phyloP scores from a whole-genome alignment of 2,329 filamentous ascomycete species.

The Penicillium sclerotigenum region DNA sequence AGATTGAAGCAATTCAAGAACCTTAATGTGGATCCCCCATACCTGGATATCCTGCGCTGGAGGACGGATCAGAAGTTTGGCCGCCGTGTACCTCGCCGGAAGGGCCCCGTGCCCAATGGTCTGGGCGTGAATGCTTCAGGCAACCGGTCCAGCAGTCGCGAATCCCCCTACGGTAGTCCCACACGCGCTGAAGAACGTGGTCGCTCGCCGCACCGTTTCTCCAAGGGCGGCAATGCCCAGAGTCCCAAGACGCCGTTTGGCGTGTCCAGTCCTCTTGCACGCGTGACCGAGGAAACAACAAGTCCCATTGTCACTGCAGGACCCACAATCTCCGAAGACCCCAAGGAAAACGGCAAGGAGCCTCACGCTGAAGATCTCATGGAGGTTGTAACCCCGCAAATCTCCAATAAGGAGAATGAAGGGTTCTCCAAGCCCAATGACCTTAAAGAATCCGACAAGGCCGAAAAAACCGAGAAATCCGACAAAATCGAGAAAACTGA shows the following conservation, averaged over 20 bases:
- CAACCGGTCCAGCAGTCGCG: constrained; percentile 44
- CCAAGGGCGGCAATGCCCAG: constrained; percentile 40
- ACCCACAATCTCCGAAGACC: constrained; percentile 34
- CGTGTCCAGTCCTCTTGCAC: constrained; percentile 46
- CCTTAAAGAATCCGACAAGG: constrained; percentile 31
- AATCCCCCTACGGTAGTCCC: constrained; percentile 54
- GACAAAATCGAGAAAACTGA: constrained; percentile 15
- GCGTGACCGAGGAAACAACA: constrained; percentile 46
- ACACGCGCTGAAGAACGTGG: constrained; percentile 47
- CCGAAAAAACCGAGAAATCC: constrained; percentile 27
- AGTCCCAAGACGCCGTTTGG: constrained; percentile 45
- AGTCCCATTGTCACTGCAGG: constrained; percentile 36
- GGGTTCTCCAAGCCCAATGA: constrained; percentile 22
- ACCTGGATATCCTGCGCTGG: constrained; percentile 94
- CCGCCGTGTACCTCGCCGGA: constrained; percentile 51
- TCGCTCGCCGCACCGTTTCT: constrained; percentile 49
- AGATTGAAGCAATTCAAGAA: constrained; percentile 91
- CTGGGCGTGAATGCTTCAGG: constrained; percentile 54
- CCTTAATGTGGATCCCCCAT: constrained; percentile 82
- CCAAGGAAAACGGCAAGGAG: constrained; percentile 30
- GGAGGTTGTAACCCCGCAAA: constrained; percentile 40
- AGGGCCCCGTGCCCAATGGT: constrained; percentile 44
- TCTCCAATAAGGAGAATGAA: constrained; percentile 36
- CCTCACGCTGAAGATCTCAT: constrained; percentile 39
- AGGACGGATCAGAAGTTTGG: constrained; percentile 94